Evolutionary conservation across 805 yeast species (phyloP), one percentile per base, ranked within the genome.

Genomic region (Candida takata): DNA sequence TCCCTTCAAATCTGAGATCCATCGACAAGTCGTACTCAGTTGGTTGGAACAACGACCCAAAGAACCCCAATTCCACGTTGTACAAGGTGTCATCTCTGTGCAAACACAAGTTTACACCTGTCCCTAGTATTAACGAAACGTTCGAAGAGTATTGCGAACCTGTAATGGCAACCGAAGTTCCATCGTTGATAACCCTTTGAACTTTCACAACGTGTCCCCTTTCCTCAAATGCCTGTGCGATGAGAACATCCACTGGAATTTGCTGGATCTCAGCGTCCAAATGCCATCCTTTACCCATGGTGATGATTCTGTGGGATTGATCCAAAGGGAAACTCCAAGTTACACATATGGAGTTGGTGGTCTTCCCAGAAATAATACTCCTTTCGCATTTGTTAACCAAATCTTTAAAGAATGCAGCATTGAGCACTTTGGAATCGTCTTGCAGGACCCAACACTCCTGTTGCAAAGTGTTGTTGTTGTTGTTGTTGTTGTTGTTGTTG

Each of bases 61-160:
- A 75, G 33, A 73, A 64, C 3, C 80, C 73, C 21, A 74, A 48
- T 44, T 77, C 83, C n/a, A 71, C 57, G 52, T 77, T 77, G 31
- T 65, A 42, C 16, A 74, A 52, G 2, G 41, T 33, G 8, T 52
- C 42, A 7, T 45, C 45, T 23, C 59, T 53, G 19, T 14, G 61
- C 47, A 58, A 74, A 61, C 57, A 74, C 24, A 74, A 54, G 46
- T 80, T 80, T 35, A 74, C 55, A 1, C 88, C 88, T 3, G 88
- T 80, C 1, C 88, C 87, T 34, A 79, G 54, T 4, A 80, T 82
- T 44, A 80, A 44, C 0, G 83, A 81, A 30, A 79, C 46, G 6
- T 16, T n/a, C 37, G 58, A 49, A 3, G 41, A 36, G 36, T 68
- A 65, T 3, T 59, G 40, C 10, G 49, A 43, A 13, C 54, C 43